Conservation (phyloP, 2,329 filamentous ascomycete species). For the Aspergillus proliferans region DNA sequence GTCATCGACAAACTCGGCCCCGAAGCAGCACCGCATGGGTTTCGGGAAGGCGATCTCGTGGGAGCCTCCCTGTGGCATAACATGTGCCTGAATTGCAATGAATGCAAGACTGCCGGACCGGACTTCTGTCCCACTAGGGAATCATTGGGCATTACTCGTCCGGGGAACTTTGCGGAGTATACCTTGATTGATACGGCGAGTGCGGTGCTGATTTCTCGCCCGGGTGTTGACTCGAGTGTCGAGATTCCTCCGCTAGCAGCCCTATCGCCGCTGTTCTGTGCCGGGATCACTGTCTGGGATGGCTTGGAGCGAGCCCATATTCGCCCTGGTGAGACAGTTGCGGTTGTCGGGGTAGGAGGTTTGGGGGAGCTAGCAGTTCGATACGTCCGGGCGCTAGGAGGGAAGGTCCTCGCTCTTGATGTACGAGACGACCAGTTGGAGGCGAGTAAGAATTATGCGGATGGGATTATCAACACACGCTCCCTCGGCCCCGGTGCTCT, state of each 20-base stretch:
- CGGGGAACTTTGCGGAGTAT: constrained; percentile 47
- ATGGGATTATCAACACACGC: constrained; percentile 6
- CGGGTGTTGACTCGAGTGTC: constrained; percentile 28
- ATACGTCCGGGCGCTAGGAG: constrained; percentile 20
- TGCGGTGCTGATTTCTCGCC: constrained; percentile 31
- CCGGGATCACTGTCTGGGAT: constrained; percentile 40
- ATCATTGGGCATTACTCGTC: constrained; percentile 38
- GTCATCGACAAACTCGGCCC: constrained; percentile 36
- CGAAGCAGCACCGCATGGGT: constrained; percentile 32
- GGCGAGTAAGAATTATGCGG: background rate
- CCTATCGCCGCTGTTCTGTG: constrained; percentile 44
- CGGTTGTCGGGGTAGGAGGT: constrained; percentile 15
- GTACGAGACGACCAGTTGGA: constrained; percentile 6
- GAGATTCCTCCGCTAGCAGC: constrained; percentile 7
- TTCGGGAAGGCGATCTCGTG: constrained; percentile 39
- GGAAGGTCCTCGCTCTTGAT: constrained; percentile 20
- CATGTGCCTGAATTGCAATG: constrained; percentile 44
- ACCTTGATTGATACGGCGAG: constrained; percentile 42
- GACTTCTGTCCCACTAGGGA: constrained; percentile 9
- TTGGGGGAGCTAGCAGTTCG: constrained; percentile 21
- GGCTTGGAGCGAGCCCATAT: constrained; percentile 5
- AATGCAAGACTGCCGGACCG: constrained; percentile 38
- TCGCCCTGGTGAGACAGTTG: constrained; percentile 10
- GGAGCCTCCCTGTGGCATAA: constrained; percentile 44
- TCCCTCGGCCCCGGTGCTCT: background rate